Conservation (phyloP, 331 rosid genomes). For the Arachis monticola region DNA sequence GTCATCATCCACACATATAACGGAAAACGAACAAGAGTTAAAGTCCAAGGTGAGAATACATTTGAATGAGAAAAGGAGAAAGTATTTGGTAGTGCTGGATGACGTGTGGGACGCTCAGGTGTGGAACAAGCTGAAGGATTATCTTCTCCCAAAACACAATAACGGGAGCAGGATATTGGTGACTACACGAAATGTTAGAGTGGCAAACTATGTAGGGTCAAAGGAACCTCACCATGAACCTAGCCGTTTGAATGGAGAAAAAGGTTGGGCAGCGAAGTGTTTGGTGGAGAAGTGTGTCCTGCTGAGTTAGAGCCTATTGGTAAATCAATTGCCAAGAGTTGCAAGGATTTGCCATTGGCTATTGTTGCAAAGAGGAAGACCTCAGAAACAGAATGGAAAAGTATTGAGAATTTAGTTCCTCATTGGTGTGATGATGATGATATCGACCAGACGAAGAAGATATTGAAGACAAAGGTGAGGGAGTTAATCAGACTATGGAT, state of each 20-base stretch:
- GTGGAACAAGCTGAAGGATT: constrained; percentile 3
- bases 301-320: not conserved
- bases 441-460: not conserved
- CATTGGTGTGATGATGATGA: not conserved
- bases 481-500: not conserved
- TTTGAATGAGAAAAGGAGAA: not conserved
- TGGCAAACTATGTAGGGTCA: not conserved
- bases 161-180: constrained; percentile 38
- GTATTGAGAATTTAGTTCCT: not conserved
- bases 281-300: not conserved
- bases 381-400: not conserved
- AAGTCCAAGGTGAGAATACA: not conserved
- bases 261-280: constrained; percentile 9
- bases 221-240: not conserved
- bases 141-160: not conserved
- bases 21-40: not conserved
- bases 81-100: constrained; percentile 30
- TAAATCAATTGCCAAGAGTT: constrained; percentile 5
- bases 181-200: constrained; percentile 18
- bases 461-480: constrained; percentile 29
- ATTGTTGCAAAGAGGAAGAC: constrained; percentile 15
- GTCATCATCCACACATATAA: not conserved
- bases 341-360: constrained; percentile 47
- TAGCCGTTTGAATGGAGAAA: not conserved
- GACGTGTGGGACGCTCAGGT: constrained; percentile 1